These are phyloP conservation scores for Aspergillus tamarii DNA, from an alignment of 2,329 filamentous ascomycete genomes.

Conservation along the genomic window DNA sequence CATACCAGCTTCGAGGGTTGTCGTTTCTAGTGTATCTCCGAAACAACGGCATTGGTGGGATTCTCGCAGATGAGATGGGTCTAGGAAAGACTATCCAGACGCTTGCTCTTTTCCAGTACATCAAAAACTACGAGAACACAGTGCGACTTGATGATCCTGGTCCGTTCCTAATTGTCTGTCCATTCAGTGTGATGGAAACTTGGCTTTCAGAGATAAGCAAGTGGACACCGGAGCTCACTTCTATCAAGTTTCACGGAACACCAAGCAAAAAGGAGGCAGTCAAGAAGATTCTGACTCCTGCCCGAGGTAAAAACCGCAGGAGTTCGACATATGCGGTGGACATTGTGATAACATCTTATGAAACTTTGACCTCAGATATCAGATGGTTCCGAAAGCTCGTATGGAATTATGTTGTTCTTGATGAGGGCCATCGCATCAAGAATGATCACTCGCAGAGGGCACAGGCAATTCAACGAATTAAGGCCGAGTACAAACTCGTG, in stretches of 20 bases:
- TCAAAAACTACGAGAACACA: slow-evolving; percentile 43
- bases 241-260: slow-evolving; percentile 53
- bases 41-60: slow-evolving; percentile 30
- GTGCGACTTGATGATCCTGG: background rate
- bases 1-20: slow-evolving; percentile 55
- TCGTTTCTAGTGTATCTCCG: slow-evolving; percentile 51
- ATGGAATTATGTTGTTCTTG: slow-evolving; percentile 57
- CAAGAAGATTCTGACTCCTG: slow-evolving; percentile 20
- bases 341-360: slow-evolving; percentile 55
- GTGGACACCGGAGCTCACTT: slow-evolving; percentile 51
- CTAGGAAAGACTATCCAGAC: slow-evolving; percentile 34
- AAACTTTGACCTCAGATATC: slow-evolving; percentile 50
- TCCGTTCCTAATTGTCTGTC: slow-evolving; percentile 50
- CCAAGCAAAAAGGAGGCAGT: slow-evolving; percentile 41
- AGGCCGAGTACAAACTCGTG: slow-evolving; percentile 54
- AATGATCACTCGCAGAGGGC: slow-evolving; percentile 52
- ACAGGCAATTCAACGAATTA: slow-evolving; percentile 38
- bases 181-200: slow-evolving; percentile 53
- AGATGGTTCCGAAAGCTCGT: slow-evolving; percentile 55
- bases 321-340: background rate
- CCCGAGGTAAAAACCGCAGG: background rate
- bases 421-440: slow-evolving; percentile 59
- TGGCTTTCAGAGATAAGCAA: slow-evolving; percentile 53
- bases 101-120: slow-evolving; percentile 50
- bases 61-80: slow-evolving; percentile 37